These are phyloP conservation scores for Nectriaceae sp. DNA, from an alignment of 2,329 filamentous ascomycete species.

Conservation along the genomic window DNA sequence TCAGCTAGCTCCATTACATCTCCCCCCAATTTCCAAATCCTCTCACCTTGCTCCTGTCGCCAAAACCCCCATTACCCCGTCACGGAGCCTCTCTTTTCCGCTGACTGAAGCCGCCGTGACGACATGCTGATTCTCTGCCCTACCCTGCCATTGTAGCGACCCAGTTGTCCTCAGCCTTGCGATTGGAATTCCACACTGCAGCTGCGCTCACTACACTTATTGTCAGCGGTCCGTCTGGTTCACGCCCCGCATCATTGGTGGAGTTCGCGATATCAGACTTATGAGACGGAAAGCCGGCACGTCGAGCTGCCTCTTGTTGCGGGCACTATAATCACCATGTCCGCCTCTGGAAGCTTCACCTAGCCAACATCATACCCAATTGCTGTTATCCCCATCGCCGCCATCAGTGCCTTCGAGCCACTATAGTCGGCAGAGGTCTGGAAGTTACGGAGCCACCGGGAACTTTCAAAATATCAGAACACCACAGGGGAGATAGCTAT, in stretches of 20 bases:
- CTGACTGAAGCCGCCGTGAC: neutral
- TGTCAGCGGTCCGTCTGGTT: no score
- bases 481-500: no score
- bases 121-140: neutral
- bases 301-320: constrained; percentile 1
- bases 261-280: neutral
- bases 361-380: constrained; percentile 16
- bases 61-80: neutral
- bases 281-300: neutral
- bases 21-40: no score
- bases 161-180: neutral
- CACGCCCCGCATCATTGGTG: neutral
- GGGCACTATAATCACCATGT: constrained; percentile 21
- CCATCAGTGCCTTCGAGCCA: neutral
- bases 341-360: constrained; percentile 17
- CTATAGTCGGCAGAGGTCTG: neutral
- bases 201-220: neutral
- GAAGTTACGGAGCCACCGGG: no score
- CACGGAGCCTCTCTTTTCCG: constrained; percentile 1
- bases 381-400: constrained; percentile 8
- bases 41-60: no score
- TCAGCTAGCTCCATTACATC: neutral
- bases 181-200: neutral
- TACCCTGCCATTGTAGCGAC: neutral
- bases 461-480: no score